These are phyloP conservation scores for Rugonectria rugulosa DNA, from an alignment of 2,329 filamentous ascomycete species.

Conservation along the genomic window DNA sequence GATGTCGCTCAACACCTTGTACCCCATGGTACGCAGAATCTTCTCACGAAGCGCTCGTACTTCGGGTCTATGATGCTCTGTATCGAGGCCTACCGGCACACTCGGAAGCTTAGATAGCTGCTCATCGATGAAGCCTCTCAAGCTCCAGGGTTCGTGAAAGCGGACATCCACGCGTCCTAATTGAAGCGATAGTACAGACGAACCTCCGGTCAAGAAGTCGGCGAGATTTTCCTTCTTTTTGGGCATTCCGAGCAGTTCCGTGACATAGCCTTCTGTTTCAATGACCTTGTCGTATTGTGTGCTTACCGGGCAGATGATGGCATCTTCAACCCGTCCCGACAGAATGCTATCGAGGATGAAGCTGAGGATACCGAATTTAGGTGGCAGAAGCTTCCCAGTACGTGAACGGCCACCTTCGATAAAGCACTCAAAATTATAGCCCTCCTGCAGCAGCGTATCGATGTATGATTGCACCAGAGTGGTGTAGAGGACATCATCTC, in stretches of 20 bases:
- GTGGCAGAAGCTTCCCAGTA: conserved; percentile 90
- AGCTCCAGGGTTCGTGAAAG: conserved; percentile 95
- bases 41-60: conserved; percentile 69
- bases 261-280: conserved; percentile 96
- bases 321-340: conserved; percentile 86
- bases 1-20: conserved; percentile 91
- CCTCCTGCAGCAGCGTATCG: conserved; percentile 87
- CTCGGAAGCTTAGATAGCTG: conserved; percentile 68
- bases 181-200: conserved; percentile 86
- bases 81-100: conserved; percentile 51
- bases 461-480: conserved; percentile 97
- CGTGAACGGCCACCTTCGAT: conserved; percentile 93
- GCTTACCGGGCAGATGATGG: conserved; percentile 93
- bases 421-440: conserved; percentile 96
- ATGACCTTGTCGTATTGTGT: conserved; percentile 99
- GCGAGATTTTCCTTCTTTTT: conserved; percentile 95
- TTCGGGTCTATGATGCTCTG: conserved; percentile 56
- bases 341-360: conserved; percentile 92
- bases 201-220: conserved; percentile 84
- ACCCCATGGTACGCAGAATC: conserved; percentile 85
- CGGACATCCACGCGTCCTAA: conserved; percentile 93
- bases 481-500: conserved; percentile 87
- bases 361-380: conserved; percentile 93
- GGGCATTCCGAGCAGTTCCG: conserved; percentile 88
- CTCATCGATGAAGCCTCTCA: conserved; percentile 80